phyloP scores from a whole-genome alignment of 768 basidiomycete species.

The Suillus paluster region DNA sequence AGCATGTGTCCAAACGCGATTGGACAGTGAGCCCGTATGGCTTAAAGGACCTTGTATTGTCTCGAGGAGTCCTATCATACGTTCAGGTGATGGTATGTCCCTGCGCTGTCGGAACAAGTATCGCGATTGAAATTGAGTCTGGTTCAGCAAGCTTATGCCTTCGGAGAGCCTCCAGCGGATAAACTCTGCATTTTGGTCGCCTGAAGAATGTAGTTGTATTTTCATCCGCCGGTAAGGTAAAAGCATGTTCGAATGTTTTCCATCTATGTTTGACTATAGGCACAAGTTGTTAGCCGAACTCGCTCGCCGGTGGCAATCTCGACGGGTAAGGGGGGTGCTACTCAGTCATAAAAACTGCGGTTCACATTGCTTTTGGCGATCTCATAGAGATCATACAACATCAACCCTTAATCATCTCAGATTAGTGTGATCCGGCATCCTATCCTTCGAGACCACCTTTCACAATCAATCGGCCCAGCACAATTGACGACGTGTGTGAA shows the following conservation, averaged over 20 bases:
- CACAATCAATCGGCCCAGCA: slow-evolving; percentile 50
- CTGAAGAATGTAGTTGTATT: slow-evolving; percentile 77
- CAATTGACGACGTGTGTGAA: slow-evolving; percentile 73
- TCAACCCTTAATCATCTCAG: slow-evolving; percentile 56
- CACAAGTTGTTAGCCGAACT: slow-evolving; percentile 64
- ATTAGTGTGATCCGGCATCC: slow-evolving; percentile 51
- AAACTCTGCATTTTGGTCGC: slow-evolving; percentile 56
- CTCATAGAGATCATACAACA: slow-evolving; percentile 64
- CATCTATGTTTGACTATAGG: slow-evolving; percentile 40
- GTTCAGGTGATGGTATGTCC: slow-evolving; percentile 71
- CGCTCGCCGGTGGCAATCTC: slow-evolving; percentile 75
- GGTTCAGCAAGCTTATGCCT: slow-evolving; percentile 75
- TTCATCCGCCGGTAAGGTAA: slow-evolving; percentile 57
- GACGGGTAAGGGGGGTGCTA: slow-evolving; percentile 69
- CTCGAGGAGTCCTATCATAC: slow-evolving; percentile 73
- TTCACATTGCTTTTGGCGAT: slow-evolving; percentile 50
- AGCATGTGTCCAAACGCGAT: slow-evolving; percentile 65
- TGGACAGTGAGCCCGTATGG: slow-evolving; percentile 53
- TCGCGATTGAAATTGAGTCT: slow-evolving; percentile 10
- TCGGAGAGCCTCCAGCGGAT: slow-evolving; percentile 67
- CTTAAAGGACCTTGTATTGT: slow-evolving; percentile 66
- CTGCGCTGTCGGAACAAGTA: not conserved
- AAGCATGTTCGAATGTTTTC: not conserved
- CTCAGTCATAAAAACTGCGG: not conserved
- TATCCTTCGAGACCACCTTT: slow-evolving; percentile 48